phyloP scores from a whole-genome alignment of 1,284 basidiomycete genomes.

The Ganoderma multipileum region DNA sequence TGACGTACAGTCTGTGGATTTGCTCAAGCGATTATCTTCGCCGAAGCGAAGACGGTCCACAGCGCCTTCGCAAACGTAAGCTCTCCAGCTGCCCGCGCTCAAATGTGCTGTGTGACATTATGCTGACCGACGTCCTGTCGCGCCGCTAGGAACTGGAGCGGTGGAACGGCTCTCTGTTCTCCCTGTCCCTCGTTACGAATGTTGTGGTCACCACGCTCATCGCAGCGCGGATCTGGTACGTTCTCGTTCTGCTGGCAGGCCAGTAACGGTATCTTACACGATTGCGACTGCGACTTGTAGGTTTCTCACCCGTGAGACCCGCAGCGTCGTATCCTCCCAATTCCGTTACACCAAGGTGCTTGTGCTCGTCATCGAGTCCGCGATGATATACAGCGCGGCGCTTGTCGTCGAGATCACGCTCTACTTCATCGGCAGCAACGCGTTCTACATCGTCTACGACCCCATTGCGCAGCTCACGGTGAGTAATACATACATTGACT shows the following conservation, averaged over 20 bases:
- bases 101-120: background rate
- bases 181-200: conserved; percentile 47
- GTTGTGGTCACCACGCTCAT: conserved; percentile 45
- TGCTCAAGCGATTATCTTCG: conserved; percentile 45
- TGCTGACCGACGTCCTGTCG: background rate
- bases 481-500: conserved; percentile 23
- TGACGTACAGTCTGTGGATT: conserved; percentile 44
- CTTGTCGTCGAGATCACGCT: conserved; percentile 47
- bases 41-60: conserved; percentile 40
- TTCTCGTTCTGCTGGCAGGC: background rate
- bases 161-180: conserved; percentile 49
- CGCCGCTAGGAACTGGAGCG: conserved; percentile 20
- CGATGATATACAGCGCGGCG: conserved; percentile 47
- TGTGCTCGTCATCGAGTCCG: conserved; percentile 48
- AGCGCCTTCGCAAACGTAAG: conserved; percentile 42
- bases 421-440: conserved; percentile 46
- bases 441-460: conserved; percentile 50
- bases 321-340: conserved; percentile 18
- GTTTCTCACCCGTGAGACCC: conserved; percentile 38
- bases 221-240: conserved; percentile 45
- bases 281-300: conserved; percentile 26
- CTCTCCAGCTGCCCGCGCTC: background rate
- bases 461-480: conserved; percentile 50
- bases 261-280: background rate
- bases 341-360: conserved; percentile 44